phyloP scores from a whole-genome alignment of 2,329 filamentous ascomycete genomes.

The Nemania sp. region DNA sequence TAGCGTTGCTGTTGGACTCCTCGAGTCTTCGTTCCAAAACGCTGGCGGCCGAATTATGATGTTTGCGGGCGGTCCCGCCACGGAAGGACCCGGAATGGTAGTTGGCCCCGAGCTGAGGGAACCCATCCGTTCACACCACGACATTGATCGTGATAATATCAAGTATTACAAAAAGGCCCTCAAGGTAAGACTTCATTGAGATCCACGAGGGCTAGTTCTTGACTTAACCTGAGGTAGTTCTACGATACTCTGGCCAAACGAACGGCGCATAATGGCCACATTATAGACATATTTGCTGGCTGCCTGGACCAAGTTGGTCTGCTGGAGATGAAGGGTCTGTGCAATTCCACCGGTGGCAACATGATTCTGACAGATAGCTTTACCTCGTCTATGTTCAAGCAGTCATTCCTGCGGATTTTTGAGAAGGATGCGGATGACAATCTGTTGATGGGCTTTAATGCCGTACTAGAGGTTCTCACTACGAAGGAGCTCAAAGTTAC shows the following conservation, averaged over 20 bases:
- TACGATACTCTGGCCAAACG: constrained; percentile 94
- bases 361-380: constrained; percentile 99
- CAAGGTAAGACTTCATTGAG: constrained; percentile 63
- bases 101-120: constrained; percentile 95
- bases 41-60: constrained; percentile 95
- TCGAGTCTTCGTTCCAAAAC: constrained; percentile 96
- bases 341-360: constrained; percentile 94
- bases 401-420: constrained; percentile 95
- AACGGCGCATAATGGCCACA: constrained; percentile 93
- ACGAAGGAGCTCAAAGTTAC: constrained; percentile 99
- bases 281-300: constrained; percentile 96
- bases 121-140: constrained; percentile 96
- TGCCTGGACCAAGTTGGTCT: constrained; percentile 97
- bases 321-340: constrained; percentile 95
- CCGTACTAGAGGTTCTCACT: constrained; percentile 90
- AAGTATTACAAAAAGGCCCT: constrained; percentile 99
- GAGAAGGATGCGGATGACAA: constrained; percentile 96
- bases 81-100: constrained; percentile 95
- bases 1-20: constrained; percentile 87
- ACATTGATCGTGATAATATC: constrained; percentile 98
- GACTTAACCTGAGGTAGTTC: constrained; percentile 62
- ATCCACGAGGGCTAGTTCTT: not conserved
- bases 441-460: constrained; percentile 97
- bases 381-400: constrained; percentile 98
- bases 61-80: constrained; percentile 92